Base-by-base conservation (phyloP, 2,329 filamentous ascomycete species). In the Ophiocordyceps robertsii region DNA sequence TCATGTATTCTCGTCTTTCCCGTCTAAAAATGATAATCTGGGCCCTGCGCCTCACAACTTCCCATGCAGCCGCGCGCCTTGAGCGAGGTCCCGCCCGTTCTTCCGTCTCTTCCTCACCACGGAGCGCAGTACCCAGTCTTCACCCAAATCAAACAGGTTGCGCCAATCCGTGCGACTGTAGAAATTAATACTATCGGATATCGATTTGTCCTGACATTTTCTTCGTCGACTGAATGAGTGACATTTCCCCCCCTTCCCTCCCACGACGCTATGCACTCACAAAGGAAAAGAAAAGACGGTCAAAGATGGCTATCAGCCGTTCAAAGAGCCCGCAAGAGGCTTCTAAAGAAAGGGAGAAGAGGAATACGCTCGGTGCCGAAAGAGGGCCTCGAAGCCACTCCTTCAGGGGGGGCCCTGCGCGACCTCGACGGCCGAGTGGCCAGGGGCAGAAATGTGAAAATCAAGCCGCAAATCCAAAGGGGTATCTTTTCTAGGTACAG, bases 401-500 rank as follows among this genome's bases (percentile, higher is more conserved):
- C 7, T 6, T 27, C 31, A 32, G n/a, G 31, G 12, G n/a, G 6
- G 12, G n/a, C 12, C n/a, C n/a, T n/a, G 31, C 3, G 32, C 8
- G 11, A 35, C 14, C 17, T 16, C 2, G 33, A 14, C 14, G 16
- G 4, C n/a, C 12, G 33, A 16, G n/a, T n/a, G 24, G 27, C 17
- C 6, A 38, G 29, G 47, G 42, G 38, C 39, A 45, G 42, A 49
- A 46, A 47, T 50, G 33, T 36, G 33, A 36, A 36, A 10, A 36
- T 14, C n/a, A 36, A 36, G 14, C 7, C 9, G 54, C 53, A 39
- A 46, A 56, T 58, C 52, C 54, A 63, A 57, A 51, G 51, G 61
- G 61, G 61, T 64, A 63, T 64, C 61, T 62, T 61, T 63, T 41
- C 58, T 62, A 60, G 55, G 51, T 42, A 39, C 35, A 42, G 37